Evolutionary conservation across 1,284 basidiomycete genomes (phyloP).

Genomic region (Vanrija sp.): DNA sequence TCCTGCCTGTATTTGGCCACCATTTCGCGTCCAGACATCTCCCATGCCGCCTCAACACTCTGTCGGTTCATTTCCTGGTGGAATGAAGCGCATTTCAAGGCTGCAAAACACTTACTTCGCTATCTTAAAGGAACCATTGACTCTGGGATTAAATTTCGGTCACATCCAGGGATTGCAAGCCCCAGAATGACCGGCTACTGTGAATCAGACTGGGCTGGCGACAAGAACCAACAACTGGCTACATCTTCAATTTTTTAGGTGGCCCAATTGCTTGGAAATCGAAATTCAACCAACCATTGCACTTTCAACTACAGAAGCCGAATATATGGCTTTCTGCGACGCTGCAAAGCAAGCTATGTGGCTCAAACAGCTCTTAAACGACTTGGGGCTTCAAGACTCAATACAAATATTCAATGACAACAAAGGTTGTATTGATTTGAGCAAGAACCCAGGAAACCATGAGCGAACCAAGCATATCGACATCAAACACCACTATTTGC

Average conservation of each 20-base stretch:
- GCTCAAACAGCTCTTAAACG: slow-evolving; percentile 1
- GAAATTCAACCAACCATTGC: slow-evolving; percentile 25
- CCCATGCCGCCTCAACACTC: slow-evolving; percentile 17
- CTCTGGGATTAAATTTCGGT: slow-evolving; percentile 9
- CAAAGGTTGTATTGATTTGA: no score
- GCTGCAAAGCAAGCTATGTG: slow-evolving; percentile 10
- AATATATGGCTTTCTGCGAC: slow-evolving; percentile 20
- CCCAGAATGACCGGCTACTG: slow-evolving; percentile 6
- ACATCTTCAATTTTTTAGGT: slow-evolving; percentile 22
- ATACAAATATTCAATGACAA: no score
- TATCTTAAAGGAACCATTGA: slow-evolving; percentile 18
- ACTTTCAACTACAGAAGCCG: slow-evolving; percentile 21
- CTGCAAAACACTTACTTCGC: slow-evolving; percentile 25
- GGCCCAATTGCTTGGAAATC: slow-evolving; percentile 22
- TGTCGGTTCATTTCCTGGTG: slow-evolving; percentile 24
- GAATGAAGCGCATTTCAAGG: slow-evolving; percentile 15
- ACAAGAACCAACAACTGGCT: slow-evolving; percentile 30
- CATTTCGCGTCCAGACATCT: slow-evolving; percentile 21
- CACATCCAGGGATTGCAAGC: neutral
- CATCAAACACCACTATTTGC: no score
- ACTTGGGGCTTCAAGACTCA: no score
- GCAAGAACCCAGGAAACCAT: no score
- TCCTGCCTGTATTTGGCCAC: slow-evolving; percentile 20
- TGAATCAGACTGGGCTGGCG: slow-evolving; percentile 23
- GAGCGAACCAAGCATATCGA: no score